These are phyloP conservation scores for Asterella californica DNA, from an alignment of 225 moss, liverwort and hornwort species.

Conservation along the genomic window DNA sequence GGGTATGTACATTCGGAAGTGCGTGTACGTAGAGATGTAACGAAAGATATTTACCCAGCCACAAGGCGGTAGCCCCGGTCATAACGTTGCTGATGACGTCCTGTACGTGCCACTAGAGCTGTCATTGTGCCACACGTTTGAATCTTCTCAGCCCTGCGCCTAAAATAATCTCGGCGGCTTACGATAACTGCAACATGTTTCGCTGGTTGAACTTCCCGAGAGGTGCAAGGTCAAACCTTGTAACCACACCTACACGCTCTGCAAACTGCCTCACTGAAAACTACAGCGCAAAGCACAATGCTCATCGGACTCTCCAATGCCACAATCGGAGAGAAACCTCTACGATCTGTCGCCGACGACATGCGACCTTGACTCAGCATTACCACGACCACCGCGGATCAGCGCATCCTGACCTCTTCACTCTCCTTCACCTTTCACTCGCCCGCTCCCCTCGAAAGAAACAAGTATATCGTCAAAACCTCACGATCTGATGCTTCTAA, in stretches of 20 bases:
- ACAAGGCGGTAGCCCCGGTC: slow-evolving; percentile 76
- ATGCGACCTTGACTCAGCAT: slow-evolving; percentile 12
- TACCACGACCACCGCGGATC: slow-evolving; percentile 6
- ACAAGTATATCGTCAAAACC: not conserved
- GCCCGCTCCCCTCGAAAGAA: not conserved
- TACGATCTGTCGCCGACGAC: slow-evolving; percentile 16
- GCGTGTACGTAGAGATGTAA: not conserved
- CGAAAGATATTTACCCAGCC: slow-evolving; percentile 50
- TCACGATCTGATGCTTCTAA: not conserved
- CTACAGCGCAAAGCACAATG: slow-evolving; percentile 19
- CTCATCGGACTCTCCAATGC: slow-evolving; percentile 1
- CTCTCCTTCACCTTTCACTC: no score
- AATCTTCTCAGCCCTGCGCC: slow-evolving; percentile 11
- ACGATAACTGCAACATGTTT: slow-evolving; percentile 20
- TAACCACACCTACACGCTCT: slow-evolving; percentile 1
- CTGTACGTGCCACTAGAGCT: slow-evolving; percentile 81
- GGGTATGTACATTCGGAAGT: not conserved
- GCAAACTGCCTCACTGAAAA: not conserved
- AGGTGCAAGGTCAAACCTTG: slow-evolving; percentile 10
- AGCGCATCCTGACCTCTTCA: not conserved
- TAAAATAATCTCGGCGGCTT: slow-evolving; percentile 11
- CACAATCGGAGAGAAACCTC: slow-evolving; percentile 12
- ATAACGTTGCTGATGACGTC: slow-evolving; percentile 87
- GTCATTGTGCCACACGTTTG: slow-evolving; percentile 46
- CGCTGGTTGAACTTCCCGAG: slow-evolving; percentile 2